Evolutionary conservation across 176 grass and related monocot genomes (phyloP).

Genomic region (sorghum (Sorghum bicolor)): DNA sequence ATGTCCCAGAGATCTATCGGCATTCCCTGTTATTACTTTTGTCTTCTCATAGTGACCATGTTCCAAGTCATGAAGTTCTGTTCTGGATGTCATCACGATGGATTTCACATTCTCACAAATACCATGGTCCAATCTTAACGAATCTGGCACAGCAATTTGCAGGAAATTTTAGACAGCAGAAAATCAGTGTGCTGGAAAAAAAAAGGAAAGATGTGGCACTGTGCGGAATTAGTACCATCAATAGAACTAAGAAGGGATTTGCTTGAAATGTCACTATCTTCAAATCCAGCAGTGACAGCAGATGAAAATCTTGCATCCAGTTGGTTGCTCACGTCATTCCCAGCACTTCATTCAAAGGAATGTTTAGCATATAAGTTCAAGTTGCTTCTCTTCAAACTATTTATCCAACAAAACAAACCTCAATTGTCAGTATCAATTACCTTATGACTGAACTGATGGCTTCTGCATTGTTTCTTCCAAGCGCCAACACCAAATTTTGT

Average conservation of each 20-base stretch:
- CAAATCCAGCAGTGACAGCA: constrained; percentile 26
- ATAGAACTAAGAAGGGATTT: constrained; percentile 51
- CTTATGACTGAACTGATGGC: constrained; percentile 32
- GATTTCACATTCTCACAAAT: constrained; percentile 43
- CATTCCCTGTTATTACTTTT: constrained; percentile 42
- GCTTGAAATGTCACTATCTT: constrained; percentile 53
- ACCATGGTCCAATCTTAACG: constrained; percentile 44
- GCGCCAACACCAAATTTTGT: neutral
- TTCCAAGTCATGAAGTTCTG: constrained; percentile 47
- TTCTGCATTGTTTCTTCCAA: neutral
- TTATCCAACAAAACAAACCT: neutral
- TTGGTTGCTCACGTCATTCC: constrained; percentile 49
- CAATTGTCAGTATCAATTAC: constrained; percentile 29
- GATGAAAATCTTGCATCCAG: constrained; percentile 47
- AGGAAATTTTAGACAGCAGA: neutral
- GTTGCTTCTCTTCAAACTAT: constrained; percentile 22
- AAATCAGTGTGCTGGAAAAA: neutral
- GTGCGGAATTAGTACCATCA: constrained; percentile 33
- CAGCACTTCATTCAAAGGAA: constrained; percentile 48
- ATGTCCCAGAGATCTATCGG: constrained; percentile 45
- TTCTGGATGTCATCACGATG: constrained; percentile 22
- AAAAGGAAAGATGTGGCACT: neutral
- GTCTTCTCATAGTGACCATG: constrained; percentile 48
- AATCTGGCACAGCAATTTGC: constrained; percentile 16
- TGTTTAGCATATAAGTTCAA: constrained; percentile 6